Evolutionary conservation across 306 rosid genomes (phyloP).

Genomic region (Prunus kanzakura): DNA sequence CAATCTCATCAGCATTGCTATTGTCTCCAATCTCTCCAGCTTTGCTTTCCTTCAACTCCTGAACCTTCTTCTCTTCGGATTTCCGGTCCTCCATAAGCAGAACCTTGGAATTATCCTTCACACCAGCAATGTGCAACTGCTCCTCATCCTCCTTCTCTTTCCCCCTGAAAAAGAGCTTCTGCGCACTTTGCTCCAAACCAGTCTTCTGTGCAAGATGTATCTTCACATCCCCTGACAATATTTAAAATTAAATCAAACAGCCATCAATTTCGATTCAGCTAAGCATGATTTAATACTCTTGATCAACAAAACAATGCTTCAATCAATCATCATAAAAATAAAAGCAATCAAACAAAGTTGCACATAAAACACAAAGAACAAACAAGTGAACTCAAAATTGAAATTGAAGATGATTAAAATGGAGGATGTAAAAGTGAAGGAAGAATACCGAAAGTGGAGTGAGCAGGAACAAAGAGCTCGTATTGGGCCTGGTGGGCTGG

Average conservation of each 20-base stretch:
- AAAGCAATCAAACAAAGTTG: neutral
- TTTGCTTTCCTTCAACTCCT: conserved; percentile 43
- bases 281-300: neutral
- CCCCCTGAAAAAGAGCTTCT: conserved; percentile 66
- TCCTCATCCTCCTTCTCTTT: conserved; percentile 69
- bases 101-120: conserved; percentile 68
- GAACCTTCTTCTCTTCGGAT: conserved; percentile 49
- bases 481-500: conserved; percentile 20
- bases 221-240: conserved; percentile 68
- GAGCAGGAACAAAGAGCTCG: conserved; percentile 40
- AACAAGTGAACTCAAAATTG: neutral
- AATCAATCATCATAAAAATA: neutral
- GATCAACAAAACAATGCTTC: neutral
- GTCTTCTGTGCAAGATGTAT: conserved; percentile 51
- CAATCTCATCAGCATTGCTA: conserved; percentile 19
- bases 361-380: neutral
- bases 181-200: conserved; percentile 62
- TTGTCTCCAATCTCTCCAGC: conserved; percentile 30
- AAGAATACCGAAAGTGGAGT: conserved; percentile 48
- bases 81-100: conserved; percentile 61
- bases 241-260: conserved; percentile 19
- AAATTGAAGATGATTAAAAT: neutral
- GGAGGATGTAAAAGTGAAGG: neutral
- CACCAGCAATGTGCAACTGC: conserved; percentile 65
- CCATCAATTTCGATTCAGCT: conserved; percentile 15